These are phyloP conservation scores for Phytophthora macrochlamydospora DNA, from an alignment of 352 stramenopile genomes.

Conservation along the genomic window DNA sequence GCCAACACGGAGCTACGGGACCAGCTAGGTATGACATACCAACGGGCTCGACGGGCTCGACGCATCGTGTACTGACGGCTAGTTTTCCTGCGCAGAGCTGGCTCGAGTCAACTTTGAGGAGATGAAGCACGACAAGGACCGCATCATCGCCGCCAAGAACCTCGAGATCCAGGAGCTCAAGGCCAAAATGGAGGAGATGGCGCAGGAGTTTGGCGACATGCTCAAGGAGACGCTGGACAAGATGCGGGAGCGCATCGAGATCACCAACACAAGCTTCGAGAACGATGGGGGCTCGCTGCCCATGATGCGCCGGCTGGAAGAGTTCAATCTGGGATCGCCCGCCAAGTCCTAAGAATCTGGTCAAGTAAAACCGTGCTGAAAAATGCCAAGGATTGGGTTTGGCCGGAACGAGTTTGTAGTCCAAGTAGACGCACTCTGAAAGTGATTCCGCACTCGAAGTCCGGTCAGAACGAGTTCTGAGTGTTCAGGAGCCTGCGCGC, in stretches of 20 bases:
- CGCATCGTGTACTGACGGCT: neutral
- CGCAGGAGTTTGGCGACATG: slow-evolving; percentile 94
- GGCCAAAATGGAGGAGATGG: slow-evolving; percentile 95
- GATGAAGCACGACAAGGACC: slow-evolving; percentile 92
- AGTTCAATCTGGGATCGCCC: slow-evolving; percentile 83
- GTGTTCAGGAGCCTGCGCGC: too few species aligned
- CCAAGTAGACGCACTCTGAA: too few species aligned
- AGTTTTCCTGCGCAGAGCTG: slow-evolving; percentile 53
- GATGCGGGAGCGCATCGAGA: slow-evolving; percentile 95
- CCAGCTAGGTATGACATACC: slow-evolving; percentile 67
- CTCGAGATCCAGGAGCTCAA: slow-evolving; percentile 91
- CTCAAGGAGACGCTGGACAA: slow-evolving; percentile 95
- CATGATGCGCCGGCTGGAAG: slow-evolving; percentile 85
- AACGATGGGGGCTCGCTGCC: slow-evolving; percentile 68
- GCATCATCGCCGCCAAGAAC: slow-evolving; percentile 89
- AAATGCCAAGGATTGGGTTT: too few species aligned
- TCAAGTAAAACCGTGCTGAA: too few species aligned
- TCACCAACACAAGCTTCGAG: slow-evolving; percentile 91
- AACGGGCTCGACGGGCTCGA: neutral
- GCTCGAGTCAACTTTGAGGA: slow-evolving; percentile 88
- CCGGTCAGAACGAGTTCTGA: too few species aligned
- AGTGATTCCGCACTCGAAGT: too few species aligned
- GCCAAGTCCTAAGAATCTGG: slow-evolving; percentile 37
- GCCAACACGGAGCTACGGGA: slow-evolving; percentile 93
- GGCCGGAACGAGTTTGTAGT: too few species aligned